These are phyloP conservation scores for Corylus heterophylla DNA, from an alignment of 306 rosid genomes.

Conservation along the genomic window DNA sequence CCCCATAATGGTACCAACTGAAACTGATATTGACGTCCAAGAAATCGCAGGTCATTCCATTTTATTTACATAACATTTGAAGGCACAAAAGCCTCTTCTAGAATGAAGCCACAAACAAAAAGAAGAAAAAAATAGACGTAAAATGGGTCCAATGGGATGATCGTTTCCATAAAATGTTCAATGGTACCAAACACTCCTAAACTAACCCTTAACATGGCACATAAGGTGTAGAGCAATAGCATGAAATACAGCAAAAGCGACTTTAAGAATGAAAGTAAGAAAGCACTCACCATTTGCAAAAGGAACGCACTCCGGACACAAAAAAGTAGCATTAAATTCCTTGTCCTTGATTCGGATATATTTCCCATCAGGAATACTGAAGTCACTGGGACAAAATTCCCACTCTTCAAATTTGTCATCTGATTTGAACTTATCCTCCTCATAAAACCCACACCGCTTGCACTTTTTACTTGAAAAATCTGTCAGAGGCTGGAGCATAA, in stretches of 20 bases:
- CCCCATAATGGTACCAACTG: not conserved
- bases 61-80: not conserved
- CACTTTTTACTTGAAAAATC: constrained; percentile 60
- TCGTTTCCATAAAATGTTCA: not conserved
- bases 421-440: constrained; percentile 54
- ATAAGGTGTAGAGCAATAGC: not conserved
- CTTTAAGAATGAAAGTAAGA: constrained; percentile 1
- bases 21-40: not conserved
- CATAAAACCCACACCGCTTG: constrained; percentile 92
- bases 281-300: constrained; percentile 54
- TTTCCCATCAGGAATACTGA: constrained; percentile 51
- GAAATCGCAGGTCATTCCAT: not conserved
- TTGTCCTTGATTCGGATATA: constrained; percentile 52
- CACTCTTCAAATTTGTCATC: constrained; percentile 83
- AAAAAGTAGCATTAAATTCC: constrained; percentile 71
- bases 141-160: not conserved
- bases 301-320: constrained; percentile 58
- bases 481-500: constrained; percentile 77
- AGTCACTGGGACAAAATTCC: constrained; percentile 93
- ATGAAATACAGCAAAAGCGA: constrained; percentile 9
- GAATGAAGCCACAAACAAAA: not conserved
- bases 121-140: not conserved
- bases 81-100: not conserved
- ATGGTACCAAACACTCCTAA: not conserved
- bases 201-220: not conserved